phyloP scores from a whole-genome alignment of 768 basidiomycete genomes.

The Hygrocybe coccinea region DNA sequence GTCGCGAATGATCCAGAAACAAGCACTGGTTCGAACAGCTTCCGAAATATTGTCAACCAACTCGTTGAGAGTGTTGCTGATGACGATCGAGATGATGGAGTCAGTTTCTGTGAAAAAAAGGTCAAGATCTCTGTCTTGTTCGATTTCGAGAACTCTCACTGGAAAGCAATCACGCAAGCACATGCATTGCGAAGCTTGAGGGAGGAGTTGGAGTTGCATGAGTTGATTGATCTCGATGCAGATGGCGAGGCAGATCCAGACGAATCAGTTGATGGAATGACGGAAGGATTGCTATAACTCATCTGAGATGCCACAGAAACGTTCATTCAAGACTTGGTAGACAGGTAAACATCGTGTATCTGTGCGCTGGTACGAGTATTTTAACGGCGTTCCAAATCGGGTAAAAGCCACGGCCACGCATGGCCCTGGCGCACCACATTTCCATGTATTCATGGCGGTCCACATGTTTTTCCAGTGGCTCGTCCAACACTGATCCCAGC shows the following conservation, averaged over 20 bases:
- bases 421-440: background rate
- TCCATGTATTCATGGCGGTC: too few relatives aligned
- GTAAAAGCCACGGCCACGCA: background rate
- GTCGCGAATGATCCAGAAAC: too few relatives aligned
- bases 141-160: conserved; percentile 6
- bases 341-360: too few relatives aligned
- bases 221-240: conserved; percentile 11
- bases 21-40: background rate
- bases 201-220: conserved; percentile 19
- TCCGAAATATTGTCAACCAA: background rate
- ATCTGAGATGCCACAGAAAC: background rate
- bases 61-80: background rate
- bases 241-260: background rate
- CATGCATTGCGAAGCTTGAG: conserved; percentile 12
- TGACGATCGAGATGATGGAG: background rate
- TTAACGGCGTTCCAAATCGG: background rate
- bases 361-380: too few relatives aligned
- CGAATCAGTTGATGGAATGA: background rate
- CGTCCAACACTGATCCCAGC: too few relatives aligned
- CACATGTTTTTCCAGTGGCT: too few relatives aligned
- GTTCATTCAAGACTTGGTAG: background rate
- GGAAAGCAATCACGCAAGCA: conserved; percentile 1
- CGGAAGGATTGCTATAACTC: background rate
- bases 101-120: background rate
- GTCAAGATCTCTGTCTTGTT: conserved; percentile 12